Conservation (phyloP, 768 basidiomycete genomes). For the Tylopilus rubrobrunneus region DNA sequence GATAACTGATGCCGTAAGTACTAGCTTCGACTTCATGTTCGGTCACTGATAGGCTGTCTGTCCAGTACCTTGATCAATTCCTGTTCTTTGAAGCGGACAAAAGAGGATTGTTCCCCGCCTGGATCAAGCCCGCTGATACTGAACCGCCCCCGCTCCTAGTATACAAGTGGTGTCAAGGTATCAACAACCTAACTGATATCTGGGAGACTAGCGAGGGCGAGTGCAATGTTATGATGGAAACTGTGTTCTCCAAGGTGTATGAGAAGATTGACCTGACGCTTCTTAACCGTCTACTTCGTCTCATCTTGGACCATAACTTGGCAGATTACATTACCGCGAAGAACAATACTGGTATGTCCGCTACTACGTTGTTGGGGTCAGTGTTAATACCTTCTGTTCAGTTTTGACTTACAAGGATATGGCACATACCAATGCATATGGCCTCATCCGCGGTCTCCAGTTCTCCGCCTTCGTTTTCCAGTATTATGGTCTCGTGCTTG, state of each 20-base stretch:
- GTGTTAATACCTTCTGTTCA: conserved; percentile 8
- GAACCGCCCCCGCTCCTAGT: conserved; percentile 96
- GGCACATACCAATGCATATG: conserved; percentile 97
- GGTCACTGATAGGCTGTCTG: conserved; percentile 12
- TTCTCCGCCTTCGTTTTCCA: conserved; percentile 99
- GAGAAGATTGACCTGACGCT: conserved; percentile 98
- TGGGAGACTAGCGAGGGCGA: conserved; percentile 99
- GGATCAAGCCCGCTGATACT: conserved; percentile 98
- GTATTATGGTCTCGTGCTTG: conserved; percentile 94
- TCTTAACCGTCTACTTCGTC: conserved; percentile 89
- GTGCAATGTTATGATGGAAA: conserved; percentile 99
- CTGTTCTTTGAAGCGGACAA: conserved; percentile 99
- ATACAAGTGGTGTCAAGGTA: conserved; percentile 99
- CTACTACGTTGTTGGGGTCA: not conserved
- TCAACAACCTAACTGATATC: conserved; percentile 96
- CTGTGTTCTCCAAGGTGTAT: conserved; percentile 94
- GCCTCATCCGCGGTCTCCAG: conserved; percentile 94
- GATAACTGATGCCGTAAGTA: conserved; percentile 91
- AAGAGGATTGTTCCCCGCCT: conserved; percentile 94
- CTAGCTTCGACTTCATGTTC: not conserved
- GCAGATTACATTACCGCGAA: conserved; percentile 99
- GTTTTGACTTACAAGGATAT: conserved; percentile 95
- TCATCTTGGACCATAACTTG: conserved; percentile 97
- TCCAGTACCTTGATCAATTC: conserved; percentile 93
- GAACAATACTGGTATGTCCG: conserved; percentile 77